These are phyloP conservation scores for Salix arbutifolia DNA, from an alignment of 345 rosid species.

Conservation along the genomic window DNA sequence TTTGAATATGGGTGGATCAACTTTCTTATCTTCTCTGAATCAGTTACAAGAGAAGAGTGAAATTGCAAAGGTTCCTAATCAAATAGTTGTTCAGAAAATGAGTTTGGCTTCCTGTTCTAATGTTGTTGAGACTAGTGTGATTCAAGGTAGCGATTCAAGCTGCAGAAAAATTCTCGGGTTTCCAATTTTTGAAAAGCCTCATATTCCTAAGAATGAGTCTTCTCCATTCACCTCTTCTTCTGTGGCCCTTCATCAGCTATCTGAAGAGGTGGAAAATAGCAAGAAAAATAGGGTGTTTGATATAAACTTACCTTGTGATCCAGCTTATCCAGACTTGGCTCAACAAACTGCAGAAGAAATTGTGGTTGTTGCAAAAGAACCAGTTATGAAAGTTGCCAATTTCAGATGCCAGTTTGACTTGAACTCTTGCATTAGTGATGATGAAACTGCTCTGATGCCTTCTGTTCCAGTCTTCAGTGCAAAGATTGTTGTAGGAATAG, in stretches of 20 bases:
- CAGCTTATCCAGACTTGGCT: conserved; percentile 37
- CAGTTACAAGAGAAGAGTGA: conserved; percentile 34
- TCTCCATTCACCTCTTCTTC: conserved; percentile 37
- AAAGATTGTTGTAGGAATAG: conserved; percentile 46
- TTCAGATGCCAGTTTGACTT: conserved; percentile 59
- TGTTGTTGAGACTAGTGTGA: conserved; percentile 29
- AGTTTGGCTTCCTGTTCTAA: conserved; percentile 40
- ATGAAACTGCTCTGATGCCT: conserved; percentile 47
- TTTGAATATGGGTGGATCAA: conserved; percentile 30
- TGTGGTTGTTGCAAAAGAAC: conserved; percentile 32
- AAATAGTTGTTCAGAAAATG: conserved; percentile 30
- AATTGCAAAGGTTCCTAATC: conserved; percentile 24
- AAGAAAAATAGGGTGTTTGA: conserved; percentile 47
- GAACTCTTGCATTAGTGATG: conserved; percentile 59
- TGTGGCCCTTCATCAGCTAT: conserved; percentile 28
- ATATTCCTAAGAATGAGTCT: conserved; percentile 32
- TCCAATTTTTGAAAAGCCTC: conserved; percentile 41
- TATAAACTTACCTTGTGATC: conserved; percentile 80
- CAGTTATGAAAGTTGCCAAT: conserved; percentile 29
- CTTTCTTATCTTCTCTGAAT: conserved; percentile 36
- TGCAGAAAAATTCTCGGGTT: conserved; percentile 53
- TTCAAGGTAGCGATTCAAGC: conserved; percentile 31
- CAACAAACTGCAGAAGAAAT: conserved; percentile 35
- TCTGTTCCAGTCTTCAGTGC: conserved; percentile 24
- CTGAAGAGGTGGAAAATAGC: conserved; percentile 34